phyloP scores from a whole-genome alignment of 345 rosid genomes.

The Eucalyptus tenuipes region DNA sequence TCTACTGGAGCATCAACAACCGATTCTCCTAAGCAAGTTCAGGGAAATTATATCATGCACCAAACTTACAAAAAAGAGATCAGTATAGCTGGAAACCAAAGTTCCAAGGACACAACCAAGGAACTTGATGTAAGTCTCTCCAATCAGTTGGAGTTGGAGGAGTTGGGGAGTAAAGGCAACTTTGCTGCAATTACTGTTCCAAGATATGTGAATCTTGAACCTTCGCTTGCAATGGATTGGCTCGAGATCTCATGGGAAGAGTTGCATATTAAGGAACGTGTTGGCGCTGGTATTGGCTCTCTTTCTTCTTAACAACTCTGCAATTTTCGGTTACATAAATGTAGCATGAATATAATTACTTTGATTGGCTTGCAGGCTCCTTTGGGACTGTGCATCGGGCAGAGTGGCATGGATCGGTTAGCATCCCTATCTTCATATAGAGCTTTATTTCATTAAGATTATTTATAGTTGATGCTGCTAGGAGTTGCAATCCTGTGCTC shows the following conservation, averaged over 20 bases:
- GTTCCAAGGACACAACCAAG: conserved; percentile 9
- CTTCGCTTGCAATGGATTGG: conserved; percentile 98
- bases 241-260: conserved; percentile 93
- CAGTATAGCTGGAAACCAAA: conserved; percentile 10
- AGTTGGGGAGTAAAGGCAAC: conserved; percentile 21
- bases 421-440: conserved; percentile 8
- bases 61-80: conserved; percentile 23
- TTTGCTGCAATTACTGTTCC: conserved; percentile 30
- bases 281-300: conserved; percentile 72
- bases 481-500: background rate
- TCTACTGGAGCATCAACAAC: conserved; percentile 2
- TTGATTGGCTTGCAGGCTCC: conserved; percentile 43
- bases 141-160: conserved; percentile 15
- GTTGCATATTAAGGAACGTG: conserved; percentile 78
- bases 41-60: conserved; percentile 3
- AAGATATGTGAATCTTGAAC: conserved; percentile 64
- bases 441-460: background rate
- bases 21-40: conserved; percentile 11
- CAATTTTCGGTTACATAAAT: background rate
- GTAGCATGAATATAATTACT: background rate
- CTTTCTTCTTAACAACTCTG: background rate
- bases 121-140: conserved; percentile 17
- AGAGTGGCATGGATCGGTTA: conserved; percentile 98
- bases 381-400: conserved; percentile 98
- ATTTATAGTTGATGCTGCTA: background rate